Evolutionary conservation across 768 basidiomycete genomes (phyloP).

Genomic region (Pisolithus orientalis): DNA sequence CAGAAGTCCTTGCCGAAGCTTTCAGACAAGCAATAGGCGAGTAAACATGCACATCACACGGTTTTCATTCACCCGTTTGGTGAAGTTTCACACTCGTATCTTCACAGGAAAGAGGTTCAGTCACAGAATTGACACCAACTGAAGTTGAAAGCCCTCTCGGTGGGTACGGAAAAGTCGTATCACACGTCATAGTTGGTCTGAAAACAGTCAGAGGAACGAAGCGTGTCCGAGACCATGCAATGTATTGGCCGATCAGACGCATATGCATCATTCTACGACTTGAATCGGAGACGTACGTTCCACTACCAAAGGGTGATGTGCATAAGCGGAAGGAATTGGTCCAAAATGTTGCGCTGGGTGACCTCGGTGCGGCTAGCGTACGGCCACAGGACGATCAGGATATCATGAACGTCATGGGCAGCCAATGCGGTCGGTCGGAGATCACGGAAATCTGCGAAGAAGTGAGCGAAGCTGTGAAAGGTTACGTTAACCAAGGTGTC

Average conservation of each 20-base stretch:
- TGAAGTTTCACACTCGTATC: no score
- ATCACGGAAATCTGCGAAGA: constrained; percentile 94
- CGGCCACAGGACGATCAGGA: constrained; percentile 95
- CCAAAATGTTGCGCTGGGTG: constrained; percentile 91
- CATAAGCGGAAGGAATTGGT: constrained; percentile 94
- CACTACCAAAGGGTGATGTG: constrained; percentile 93
- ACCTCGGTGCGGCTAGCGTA: constrained; percentile 94
- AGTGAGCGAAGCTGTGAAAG: constrained; percentile 95
- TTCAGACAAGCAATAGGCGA: constrained; percentile 93
- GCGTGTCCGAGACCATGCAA: constrained; percentile 32
- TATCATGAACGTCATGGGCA: constrained; percentile 97
- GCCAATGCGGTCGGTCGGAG: constrained; percentile 84
- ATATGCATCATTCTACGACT: constrained; percentile 96
- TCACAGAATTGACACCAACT: constrained; percentile 95
- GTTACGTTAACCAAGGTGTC: constrained; percentile 96
- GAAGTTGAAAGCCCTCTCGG: constrained; percentile 96
- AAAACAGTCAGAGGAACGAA: constrained; percentile 94
- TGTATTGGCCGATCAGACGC: constrained; percentile 96
- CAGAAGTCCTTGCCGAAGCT: constrained; percentile 90
- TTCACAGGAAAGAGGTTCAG: constrained; percentile 15
- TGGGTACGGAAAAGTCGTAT: constrained; percentile 97
- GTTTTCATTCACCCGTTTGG: neutral
- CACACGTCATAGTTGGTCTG: constrained; percentile 91
- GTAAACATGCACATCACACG: constrained; percentile 21
- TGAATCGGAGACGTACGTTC: constrained; percentile 97